Conservation (phyloP, 768 basidiomycete genomes). For the Agrocybe chaxingu region DNA sequence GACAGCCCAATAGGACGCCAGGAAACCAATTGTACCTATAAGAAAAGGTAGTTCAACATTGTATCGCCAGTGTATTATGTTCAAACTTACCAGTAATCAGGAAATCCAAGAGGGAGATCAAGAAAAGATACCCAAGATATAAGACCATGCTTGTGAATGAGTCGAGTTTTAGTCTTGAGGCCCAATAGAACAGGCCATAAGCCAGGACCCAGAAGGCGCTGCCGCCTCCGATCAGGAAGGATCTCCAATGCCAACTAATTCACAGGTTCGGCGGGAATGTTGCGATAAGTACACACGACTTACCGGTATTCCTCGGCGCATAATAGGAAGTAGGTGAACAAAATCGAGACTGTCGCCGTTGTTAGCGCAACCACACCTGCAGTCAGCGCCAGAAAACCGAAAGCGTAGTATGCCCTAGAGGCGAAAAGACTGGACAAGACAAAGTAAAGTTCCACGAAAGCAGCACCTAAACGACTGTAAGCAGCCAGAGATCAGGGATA, state of each 20-base stretch:
- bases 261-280: not conserved
- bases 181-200: slow-evolving; percentile 90
- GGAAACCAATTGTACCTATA: slow-evolving; percentile 84
- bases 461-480: slow-evolving; percentile 60
- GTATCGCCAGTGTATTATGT: not conserved
- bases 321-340: slow-evolving; percentile 86
- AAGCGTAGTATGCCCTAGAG: slow-evolving; percentile 91
- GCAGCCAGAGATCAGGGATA: not conserved
- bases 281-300: slow-evolving; percentile 14
- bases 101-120: slow-evolving; percentile 83
- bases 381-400: slow-evolving; percentile 90
- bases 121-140: slow-evolving; percentile 87
- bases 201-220: slow-evolving; percentile 88
- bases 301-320: slow-evolving; percentile 95
- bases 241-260: slow-evolving; percentile 93
- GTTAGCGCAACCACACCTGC: slow-evolving; percentile 81
- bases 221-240: slow-evolving; percentile 89
- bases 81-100: slow-evolving; percentile 69
- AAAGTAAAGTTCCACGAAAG: slow-evolving; percentile 94
- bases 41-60: slow-evolving; percentile 2
- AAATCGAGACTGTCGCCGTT: slow-evolving; percentile 86
- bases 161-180: slow-evolving; percentile 79
- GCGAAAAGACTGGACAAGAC: slow-evolving; percentile 90
- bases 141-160: slow-evolving; percentile 78
- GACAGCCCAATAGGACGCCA: slow-evolving; percentile 90